phyloP scores from a whole-genome alignment of 805 yeast genomes.

The Yamadazyma takamatsuzukensis region DNA sequence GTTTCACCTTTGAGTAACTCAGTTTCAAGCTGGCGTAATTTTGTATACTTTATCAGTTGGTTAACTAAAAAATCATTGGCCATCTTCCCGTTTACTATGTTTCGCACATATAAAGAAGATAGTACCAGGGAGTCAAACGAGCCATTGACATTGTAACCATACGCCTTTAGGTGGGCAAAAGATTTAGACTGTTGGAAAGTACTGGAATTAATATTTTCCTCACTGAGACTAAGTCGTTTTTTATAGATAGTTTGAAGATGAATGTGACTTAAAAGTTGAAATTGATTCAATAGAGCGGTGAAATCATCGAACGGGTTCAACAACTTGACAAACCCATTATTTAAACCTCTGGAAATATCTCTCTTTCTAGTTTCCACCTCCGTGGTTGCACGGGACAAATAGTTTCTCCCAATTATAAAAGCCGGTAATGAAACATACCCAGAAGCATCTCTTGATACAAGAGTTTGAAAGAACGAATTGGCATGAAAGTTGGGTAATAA shows the following conservation, averaged over 20 bases:
- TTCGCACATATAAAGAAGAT: too few species aligned
- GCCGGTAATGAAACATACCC: conserved; percentile 36
- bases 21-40: conserved; percentile 16
- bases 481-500: conserved; percentile 36
- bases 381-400: conserved; percentile 13
- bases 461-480: conserved; percentile 31
- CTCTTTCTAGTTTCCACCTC: conserved; percentile 4
- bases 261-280: conserved; percentile 31
- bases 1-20: conserved; percentile 2
- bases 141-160: conserved; percentile 35
- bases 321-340: conserved; percentile 26
- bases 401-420: conserved; percentile 29
- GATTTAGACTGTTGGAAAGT: too few species aligned
- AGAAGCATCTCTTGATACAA: conserved; percentile 29
- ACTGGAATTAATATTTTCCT: not conserved
- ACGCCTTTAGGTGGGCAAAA: conserved; percentile 25
- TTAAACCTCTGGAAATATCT: conserved; percentile 25
- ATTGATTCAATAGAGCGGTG: conserved; percentile 31
- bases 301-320: conserved; percentile 18
- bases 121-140: too few species aligned
- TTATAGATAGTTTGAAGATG: too few species aligned
- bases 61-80: too few species aligned
- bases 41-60: too few species aligned
- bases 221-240: not conserved
- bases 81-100: too few species aligned